Percentiles rank a stretch among this genome's conserved stretches.
Conservation (phyloP, 345 rosid genomes). For the Linum lewisii region DNA sequence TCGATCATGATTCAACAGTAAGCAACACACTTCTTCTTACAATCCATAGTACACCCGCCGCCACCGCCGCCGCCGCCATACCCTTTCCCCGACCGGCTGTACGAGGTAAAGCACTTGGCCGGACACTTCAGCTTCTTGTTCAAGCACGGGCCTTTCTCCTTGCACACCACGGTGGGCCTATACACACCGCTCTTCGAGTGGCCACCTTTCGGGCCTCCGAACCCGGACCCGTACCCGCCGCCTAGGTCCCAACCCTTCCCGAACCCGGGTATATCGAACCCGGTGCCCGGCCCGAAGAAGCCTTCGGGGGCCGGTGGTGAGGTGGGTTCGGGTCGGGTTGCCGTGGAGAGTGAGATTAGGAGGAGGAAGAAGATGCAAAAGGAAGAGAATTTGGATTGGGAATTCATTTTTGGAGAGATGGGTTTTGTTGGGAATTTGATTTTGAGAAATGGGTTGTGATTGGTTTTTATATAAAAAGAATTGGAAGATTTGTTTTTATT, state of each 20-base stretch:
- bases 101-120: constrained; percentile 84
- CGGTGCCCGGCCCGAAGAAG: constrained; percentile 37
- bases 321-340: constrained; percentile 32
- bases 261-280: constrained; percentile 44
- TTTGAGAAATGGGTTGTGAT: neutral
- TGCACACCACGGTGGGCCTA: constrained; percentile 44
- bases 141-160: constrained; percentile 60
- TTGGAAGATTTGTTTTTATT: constrained; percentile 8
- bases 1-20: constrained; percentile 38
- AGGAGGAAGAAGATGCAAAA: constrained; percentile 25
- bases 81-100: constrained; percentile 82
- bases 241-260: constrained; percentile 29
- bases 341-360: constrained; percentile 22
- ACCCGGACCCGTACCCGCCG: constrained; percentile 63
- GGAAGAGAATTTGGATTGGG: neutral
- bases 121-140: constrained; percentile 66
- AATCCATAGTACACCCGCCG: constrained; percentile 91
- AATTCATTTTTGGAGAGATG: neutral
- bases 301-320: constrained; percentile 12
- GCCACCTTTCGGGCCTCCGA: constrained; percentile 68
- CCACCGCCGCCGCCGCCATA: constrained; percentile 93
- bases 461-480: constrained; percentile 3
- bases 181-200: constrained; percentile 45
- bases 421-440: neutral
- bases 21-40: constrained; percentile 90